phyloP scores from a whole-genome alignment of 768 basidiomycete genomes.

The Collybiopsis luxurians region DNA sequence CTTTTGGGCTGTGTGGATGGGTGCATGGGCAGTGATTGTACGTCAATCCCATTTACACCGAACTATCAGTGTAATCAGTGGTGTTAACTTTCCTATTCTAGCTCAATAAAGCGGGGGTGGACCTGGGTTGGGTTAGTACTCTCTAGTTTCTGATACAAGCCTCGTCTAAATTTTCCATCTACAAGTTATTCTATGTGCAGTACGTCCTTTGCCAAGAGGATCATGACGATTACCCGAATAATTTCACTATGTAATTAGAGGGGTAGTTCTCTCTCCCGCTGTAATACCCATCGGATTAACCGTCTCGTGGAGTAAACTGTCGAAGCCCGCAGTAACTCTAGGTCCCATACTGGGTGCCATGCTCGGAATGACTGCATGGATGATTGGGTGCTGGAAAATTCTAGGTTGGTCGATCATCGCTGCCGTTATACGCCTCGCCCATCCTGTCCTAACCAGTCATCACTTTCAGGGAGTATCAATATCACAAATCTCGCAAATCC shows the following conservation, averaged over 20 bases:
- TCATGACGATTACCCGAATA: not conserved
- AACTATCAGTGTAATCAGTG: not conserved
- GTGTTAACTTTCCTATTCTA: conserved; percentile 9
- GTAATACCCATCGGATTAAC: conserved; percentile 49
- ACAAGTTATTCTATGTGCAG: conserved; percentile 44
- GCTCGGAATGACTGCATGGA: conserved; percentile 47
- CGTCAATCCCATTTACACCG: not conserved
- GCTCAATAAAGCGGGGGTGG: conserved; percentile 43
- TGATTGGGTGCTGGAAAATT: conserved; percentile 50
- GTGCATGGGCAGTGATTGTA: conserved; percentile 38
- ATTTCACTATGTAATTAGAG: conserved; percentile 25
- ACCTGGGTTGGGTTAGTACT: conserved; percentile 42
- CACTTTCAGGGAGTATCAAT: conserved; percentile 32
- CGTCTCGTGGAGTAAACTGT: conserved; percentile 45
- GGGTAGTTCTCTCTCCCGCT: conserved; percentile 46
- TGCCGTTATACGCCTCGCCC: not conserved
- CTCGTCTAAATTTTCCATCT: not conserved
- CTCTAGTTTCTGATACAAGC: not conserved
- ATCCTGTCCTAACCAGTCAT: too few relatives aligned
- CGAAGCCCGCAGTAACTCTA: conserved; percentile 33
- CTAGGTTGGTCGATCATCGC: conserved; percentile 26
- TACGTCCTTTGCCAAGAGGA: conserved; percentile 17
- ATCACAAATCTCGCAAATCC: conserved; percentile 34
- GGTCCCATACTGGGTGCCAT: conserved; percentile 40
- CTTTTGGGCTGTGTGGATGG: conserved; percentile 44